Evolutionary conservation across 768 basidiomycete genomes (phyloP), one percentile per base, ranked within the genome.

Genomic region (Hysterangium stoloniferum): DNA sequence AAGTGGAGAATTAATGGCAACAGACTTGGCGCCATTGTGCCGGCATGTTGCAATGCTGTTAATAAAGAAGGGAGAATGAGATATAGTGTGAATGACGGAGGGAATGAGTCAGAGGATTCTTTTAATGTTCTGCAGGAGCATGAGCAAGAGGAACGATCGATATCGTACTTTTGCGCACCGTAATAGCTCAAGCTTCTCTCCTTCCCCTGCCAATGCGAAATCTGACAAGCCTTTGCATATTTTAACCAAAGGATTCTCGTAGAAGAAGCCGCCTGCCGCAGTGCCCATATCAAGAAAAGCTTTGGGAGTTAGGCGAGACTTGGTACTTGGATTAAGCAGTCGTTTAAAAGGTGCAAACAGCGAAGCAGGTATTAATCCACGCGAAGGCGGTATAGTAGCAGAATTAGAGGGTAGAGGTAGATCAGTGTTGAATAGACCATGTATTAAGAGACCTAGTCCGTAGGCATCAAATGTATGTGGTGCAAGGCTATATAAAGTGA

Each of bases 41-140:
- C 84, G 24, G 87, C 87, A 56, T 75, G 84, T 62, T 92, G 83
- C 24, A 92, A 72, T 6, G 88, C 82, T 2, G 80, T 78, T 2
- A 86, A 66, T 2, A 99, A 73, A 0, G 89, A 84, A 2, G 96
- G 96, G 1, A 99, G 74, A n/a, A 99, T 79, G 32, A 85, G 83
- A 62, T 85, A 77, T 1, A 84, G 79, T 0, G 84, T 74, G 62
- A 97, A 97, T 57, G 92, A 90, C 0, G 80, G 70, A 3, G 96
- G 95, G 49, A 99, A 83, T 0, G 86, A 81, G 12, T 80, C 72
- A 0, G 81, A 74, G 0, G 86, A 82, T 52, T 93, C 91, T 64
- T 81, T 89, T 50, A 96, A 73, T 11, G 75, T 82, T 54, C 86
- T 90, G 53, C 8, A 43, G 20, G 11, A 29, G 27, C 8, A 11